Conservation (phyloP, 495 filamentous ascomycete species). For the Hyaloscypha bicolor region DNA sequence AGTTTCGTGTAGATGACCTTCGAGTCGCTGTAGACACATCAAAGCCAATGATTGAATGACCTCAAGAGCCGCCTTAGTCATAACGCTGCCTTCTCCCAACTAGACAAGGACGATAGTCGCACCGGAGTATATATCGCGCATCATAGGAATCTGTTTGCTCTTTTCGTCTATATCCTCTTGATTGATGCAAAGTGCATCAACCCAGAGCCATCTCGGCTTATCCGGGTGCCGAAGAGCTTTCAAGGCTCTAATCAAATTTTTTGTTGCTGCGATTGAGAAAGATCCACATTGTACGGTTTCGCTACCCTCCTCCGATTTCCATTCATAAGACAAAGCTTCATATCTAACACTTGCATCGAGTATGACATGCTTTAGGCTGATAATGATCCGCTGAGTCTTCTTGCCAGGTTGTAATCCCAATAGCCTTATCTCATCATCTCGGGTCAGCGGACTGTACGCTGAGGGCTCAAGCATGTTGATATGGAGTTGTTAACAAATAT, state of each 20-base stretch:
- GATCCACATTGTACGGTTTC: neutral
- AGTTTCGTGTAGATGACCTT: neutral
- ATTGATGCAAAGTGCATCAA: neutral
- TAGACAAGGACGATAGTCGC: neutral
- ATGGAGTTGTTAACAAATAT: too few species aligned
- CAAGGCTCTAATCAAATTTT: neutral
- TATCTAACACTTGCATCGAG: neutral
- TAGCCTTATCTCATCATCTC: too few species aligned
- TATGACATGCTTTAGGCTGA: too few species aligned
- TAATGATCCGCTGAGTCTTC: too few species aligned
- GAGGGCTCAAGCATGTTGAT: too few species aligned
- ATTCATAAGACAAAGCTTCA: neutral
- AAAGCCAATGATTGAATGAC: too few species aligned
- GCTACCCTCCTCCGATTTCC: neutral
- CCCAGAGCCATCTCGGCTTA: neutral
- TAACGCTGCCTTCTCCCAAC: neutral
- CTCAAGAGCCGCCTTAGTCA: too few species aligned
- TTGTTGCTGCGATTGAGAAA: neutral
- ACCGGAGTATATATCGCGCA: neutral
- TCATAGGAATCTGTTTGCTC: neutral
- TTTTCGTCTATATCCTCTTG: neutral
- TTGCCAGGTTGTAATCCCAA: too few species aligned
- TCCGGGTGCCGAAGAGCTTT: neutral
- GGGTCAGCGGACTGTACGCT: too few species aligned
- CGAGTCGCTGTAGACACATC: neutral